A percentile compares a stretch with the other conserved stretches of the same genome.
These are phyloP conservation scores for Arbutus unedo DNA, from an alignment of 148 eudicot species.

Conservation along the genomic window DNA sequence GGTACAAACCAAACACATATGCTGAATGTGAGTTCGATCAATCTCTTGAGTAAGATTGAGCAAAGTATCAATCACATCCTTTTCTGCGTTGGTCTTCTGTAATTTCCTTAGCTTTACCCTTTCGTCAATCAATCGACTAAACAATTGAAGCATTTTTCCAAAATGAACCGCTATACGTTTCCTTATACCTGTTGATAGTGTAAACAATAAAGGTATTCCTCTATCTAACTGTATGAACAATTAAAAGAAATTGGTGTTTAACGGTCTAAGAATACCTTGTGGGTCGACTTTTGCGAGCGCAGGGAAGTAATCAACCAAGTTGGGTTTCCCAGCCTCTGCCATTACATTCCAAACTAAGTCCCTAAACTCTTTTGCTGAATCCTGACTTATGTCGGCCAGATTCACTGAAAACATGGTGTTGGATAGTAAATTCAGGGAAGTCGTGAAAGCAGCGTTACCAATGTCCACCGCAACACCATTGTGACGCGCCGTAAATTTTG, in stretches of 20 bases:
- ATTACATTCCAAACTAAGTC: neutral
- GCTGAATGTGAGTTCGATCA: slow-evolving; percentile 20
- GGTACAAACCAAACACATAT: slow-evolving; percentile 16
- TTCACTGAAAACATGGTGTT: slow-evolving; percentile 7
- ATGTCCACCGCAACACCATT: slow-evolving; percentile 11
- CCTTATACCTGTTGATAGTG: neutral
- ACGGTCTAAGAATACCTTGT: neutral
- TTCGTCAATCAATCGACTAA: slow-evolving; percentile 12
- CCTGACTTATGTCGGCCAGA: slow-evolving; percentile 7
- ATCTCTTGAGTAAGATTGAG: slow-evolving; percentile 16
- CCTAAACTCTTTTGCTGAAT: neutral
- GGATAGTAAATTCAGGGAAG: slow-evolving; percentile 10
- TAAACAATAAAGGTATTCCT: neutral
- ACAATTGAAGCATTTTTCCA: slow-evolving; percentile 10
- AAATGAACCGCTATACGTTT: neutral
- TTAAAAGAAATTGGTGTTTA: neutral
- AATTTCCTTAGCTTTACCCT: slow-evolving; percentile 7
- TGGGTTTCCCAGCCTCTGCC: slow-evolving; percentile 16
- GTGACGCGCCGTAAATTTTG: neutral
- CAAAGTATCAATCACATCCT: slow-evolving; percentile 26
- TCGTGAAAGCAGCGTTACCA: neutral
- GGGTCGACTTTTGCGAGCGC: slow-evolving; percentile 21
- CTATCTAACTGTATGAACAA: neutral
- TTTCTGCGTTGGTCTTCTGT: neutral
- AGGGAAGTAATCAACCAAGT: slow-evolving; percentile 23